Conservation (phyloP, 1,139 yeast species). For the Protomyces lactucae-debilis region DNA sequence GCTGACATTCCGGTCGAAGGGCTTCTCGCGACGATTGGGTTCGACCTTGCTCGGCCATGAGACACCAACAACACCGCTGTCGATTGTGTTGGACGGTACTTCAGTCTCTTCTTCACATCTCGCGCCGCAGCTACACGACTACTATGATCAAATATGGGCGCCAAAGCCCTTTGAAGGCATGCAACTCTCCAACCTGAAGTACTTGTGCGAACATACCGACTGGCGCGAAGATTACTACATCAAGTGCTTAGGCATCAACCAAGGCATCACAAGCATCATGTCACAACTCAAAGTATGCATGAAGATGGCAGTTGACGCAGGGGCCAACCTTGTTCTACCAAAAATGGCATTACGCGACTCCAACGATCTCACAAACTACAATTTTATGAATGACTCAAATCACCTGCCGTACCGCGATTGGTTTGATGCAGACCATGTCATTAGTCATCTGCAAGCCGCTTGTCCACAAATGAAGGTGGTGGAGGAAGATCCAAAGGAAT, state of each 20-base stretch:
- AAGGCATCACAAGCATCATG: conserved; percentile 13
- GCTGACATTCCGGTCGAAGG: neutral
- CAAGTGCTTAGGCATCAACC: neutral
- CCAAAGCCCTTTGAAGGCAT: neutral
- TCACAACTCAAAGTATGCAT: conserved; percentile 9
- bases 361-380: neutral
- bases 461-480: conserved; percentile 1
- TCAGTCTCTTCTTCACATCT: neutral
- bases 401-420: neutral
- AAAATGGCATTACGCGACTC: conserved; percentile 4
- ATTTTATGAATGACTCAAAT: neutral
- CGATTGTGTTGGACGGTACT: neutral
- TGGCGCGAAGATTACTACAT: neutral
- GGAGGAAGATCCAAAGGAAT: neutral
- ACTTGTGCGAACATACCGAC: neutral
- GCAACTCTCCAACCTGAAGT: neutral
- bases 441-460: neutral
- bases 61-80: neutral
- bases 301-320: conserved; percentile 4
- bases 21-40: neutral
- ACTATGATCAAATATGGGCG: conserved; percentile 3
- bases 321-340: neutral
- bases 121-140: conserved; percentile 1
- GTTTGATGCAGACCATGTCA: neutral
- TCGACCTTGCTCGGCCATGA: neutral